Evolutionary conservation across 257 asterid genomes (phyloP), one percentile per base, ranked within the genome.

Genomic region (Forsythia suspensa): DNA sequence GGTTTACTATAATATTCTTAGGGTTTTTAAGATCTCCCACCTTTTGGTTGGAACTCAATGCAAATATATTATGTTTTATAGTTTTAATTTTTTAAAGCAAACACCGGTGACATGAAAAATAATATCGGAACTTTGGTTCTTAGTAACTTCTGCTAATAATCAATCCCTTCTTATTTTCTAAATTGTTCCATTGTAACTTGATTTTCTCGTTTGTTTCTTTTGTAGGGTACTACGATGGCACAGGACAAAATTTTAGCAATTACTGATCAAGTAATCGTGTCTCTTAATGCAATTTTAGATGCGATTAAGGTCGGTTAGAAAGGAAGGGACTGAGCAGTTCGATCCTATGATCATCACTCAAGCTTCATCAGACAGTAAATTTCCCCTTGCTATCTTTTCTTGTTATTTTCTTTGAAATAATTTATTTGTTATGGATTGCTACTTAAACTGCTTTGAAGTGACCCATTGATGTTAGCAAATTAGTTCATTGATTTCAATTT

Each of bases 341-440:
- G 90, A 92, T 74, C 96, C 98, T 42, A 61, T 84, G 71, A 84
- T 92, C 78, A 82, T 95, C 20, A 90, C 97, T 81, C 96, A 90
- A 82, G 92, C 90, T 84, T 87, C 90, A 66, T 79, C 88, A 18
- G 89, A 88, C 57, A 82, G 97, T 92, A 90, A 9, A 84, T 18
- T 84, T 39, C 21, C 40, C 20, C 11, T 81, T 44, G 4, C 36
- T 38, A 18, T 69, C 70, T 16, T 18, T 75, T 38, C 18, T 72
- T 55, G 40, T 20, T 74, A 68, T 39, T 51, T 69, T 24, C 29
- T 37, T 41, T 71, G 55, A 36, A 21, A 61, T 51, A 57, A 66
- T 55, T 39, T 67, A 21, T 66, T 12, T 59, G 36, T 63, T 63
- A 3, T 73, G 38, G 20, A n/a, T 16, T 21, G 21, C 18, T 29